Percentiles rank a stretch among this genome's conserved stretches.
phyloP scores from a whole-genome alignment of 169 alveolate species.

The Plasmodium ovale region DNA sequence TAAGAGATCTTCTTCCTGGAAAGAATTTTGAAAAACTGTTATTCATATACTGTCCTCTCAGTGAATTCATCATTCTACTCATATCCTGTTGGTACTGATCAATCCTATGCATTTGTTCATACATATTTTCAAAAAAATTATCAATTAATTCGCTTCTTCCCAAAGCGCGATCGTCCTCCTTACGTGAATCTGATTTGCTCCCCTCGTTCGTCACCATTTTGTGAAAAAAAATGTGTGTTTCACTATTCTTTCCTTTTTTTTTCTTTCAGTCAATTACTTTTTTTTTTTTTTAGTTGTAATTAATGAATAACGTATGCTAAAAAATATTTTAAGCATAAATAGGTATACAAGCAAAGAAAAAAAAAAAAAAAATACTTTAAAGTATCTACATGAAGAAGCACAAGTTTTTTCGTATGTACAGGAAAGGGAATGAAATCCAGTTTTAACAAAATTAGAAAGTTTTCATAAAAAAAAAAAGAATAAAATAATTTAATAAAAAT shows the following conservation, averaged over 20 bases:
- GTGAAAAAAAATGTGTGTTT: not conserved
- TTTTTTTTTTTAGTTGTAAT: no score
- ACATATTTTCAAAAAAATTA: conserved; percentile 27
- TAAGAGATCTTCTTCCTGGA: conserved; percentile 39
- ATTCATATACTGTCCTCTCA: conserved; percentile 21
- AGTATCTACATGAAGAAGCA: not conserved
- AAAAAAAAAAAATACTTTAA: no score
- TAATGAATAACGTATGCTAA: not conserved
- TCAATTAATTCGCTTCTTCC: conserved; percentile 18
- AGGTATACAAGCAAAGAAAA: no score
- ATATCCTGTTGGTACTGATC: conserved; percentile 33
- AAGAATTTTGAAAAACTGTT: conserved; percentile 33
- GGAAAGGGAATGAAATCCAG: no score
- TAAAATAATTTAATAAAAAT: no score
- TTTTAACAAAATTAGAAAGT: no score
- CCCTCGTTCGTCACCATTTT: conserved; percentile 20
- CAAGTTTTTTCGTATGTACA: no score
- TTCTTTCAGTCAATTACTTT: no score
- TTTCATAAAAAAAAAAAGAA: no score
- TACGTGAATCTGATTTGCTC: not conserved
- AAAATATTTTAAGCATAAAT: not conserved
- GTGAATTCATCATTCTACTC: conserved; percentile 58
- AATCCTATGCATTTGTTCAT: conserved; percentile 24
- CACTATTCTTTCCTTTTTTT: no score
- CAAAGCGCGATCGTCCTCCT: not conserved